These are phyloP conservation scores for Suhomyces sp. DNA, from an alignment of 805 yeast species.

Conservation along the genomic window DNA sequence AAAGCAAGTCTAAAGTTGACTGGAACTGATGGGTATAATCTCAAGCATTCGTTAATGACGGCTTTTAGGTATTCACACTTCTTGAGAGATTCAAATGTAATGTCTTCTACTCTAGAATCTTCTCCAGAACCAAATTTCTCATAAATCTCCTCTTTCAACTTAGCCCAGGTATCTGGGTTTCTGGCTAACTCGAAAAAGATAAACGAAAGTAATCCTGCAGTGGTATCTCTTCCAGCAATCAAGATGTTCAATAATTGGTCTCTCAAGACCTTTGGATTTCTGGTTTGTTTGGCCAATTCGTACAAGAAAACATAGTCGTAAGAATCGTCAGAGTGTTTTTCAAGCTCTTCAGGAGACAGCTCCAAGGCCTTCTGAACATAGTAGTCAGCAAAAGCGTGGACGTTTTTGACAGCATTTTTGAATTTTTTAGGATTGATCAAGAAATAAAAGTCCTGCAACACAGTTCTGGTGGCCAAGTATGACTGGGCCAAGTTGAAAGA, in stretches of 20 bases:
- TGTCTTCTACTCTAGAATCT: constrained; percentile 31
- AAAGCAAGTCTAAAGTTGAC: constrained; percentile 45
- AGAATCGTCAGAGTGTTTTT: constrained; percentile 29
- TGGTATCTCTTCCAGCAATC: constrained; percentile 55
- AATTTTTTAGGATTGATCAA: constrained; percentile 16
- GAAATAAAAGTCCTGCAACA: constrained; percentile 16
- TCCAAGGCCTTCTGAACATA: constrained; percentile 39
- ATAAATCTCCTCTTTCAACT: constrained; percentile 37
- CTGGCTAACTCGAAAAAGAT: constrained; percentile 44
- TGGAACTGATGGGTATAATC: constrained; percentile 53
- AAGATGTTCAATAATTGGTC: constrained; percentile 51
- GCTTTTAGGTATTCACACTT: constrained; percentile 45
- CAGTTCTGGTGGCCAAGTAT: constrained; percentile 24
- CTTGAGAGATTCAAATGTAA: constrained; percentile 49
- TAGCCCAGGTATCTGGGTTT: constrained; percentile 35
- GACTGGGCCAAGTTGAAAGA: constrained; percentile 35
- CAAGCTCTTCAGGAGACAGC: constrained; percentile 29
- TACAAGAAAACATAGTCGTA: constrained; percentile 47
- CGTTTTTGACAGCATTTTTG: constrained; percentile 16
- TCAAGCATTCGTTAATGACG: constrained; percentile 47
- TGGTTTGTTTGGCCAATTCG: constrained; percentile 48
- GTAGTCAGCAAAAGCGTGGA: constrained; percentile 34
- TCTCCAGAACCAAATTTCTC: constrained; percentile 32
- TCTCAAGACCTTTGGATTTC: constrained; percentile 44
- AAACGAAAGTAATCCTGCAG: constrained; percentile 50